These are phyloP conservation scores for Rubroboletus satanas DNA, from an alignment of 768 basidiomycete species.

Conservation along the genomic window DNA sequence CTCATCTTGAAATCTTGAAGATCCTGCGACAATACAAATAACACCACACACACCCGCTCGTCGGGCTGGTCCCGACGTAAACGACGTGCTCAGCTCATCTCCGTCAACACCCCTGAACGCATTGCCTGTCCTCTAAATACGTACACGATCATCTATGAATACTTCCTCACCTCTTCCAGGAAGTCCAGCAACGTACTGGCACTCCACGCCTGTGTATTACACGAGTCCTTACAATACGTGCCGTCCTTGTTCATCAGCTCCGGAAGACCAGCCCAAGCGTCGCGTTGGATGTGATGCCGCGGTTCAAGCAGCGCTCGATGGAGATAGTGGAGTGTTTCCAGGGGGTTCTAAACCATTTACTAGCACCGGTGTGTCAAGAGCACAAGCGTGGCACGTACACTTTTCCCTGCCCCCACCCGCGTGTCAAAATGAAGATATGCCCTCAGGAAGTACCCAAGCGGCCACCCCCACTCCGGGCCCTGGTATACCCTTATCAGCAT, in stretches of 20 bases:
- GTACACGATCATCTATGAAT: conserved; percentile 10
- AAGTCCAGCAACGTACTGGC: conserved; percentile 90
- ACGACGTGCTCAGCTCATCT: conserved; percentile 2
- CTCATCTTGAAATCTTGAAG: background rate
- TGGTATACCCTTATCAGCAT: conserved; percentile 31
- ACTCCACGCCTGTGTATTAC: conserved; percentile 95
- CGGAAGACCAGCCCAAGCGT: conserved; percentile 91
- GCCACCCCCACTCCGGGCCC: conserved; percentile 96
- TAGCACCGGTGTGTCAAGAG: background rate
- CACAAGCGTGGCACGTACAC: conserved; percentile 43
- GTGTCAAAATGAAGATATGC: conserved; percentile 90
- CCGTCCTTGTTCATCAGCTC: conserved; percentile 90
- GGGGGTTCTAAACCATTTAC: conserved; percentile 48
- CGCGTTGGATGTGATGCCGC: conserved; percentile 68
- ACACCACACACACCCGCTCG: conserved; percentile 21
- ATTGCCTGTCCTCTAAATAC: background rate
- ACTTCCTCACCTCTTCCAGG: conserved; percentile 56
- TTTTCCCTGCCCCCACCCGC: conserved; percentile 58
- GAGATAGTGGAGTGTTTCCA: conserved; percentile 74
- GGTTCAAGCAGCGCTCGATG: conserved; percentile 68
- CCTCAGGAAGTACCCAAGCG: conserved; percentile 90
- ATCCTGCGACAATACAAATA: conserved; percentile 21
- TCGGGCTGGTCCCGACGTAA: background rate
- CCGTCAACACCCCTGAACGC: conserved; percentile 1
- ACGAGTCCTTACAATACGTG: conserved; percentile 79